Evolutionary conservation across 768 basidiomycete genomes (phyloP), one percentile per base, ranked within the genome.

Genomic region (Roridomyces roridus): DNA sequence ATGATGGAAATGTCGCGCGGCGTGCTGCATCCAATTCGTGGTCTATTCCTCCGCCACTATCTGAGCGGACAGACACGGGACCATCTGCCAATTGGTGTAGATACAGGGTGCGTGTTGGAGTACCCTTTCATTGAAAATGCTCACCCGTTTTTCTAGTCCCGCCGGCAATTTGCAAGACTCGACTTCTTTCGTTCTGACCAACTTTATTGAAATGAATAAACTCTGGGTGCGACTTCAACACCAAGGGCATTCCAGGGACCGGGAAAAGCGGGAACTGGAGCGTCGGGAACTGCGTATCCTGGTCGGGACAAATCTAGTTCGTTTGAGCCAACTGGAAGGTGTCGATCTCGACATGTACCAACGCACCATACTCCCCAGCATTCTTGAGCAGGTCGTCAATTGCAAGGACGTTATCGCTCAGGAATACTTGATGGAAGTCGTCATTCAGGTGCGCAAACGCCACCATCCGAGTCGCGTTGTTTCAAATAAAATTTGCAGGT

Each of bases 1-100:
- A 98, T 98, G 96, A 91, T 99, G 91, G 97, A 99, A 74, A 98
- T 98, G 97, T 94, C 94, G 31, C 81, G 95, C 18, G 97, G 97
- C 58, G 94, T 99, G 5, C 81, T 98, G 60, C 95, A 98, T 70
- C 96, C 97, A n/a, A 94, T 95, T 46, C 83, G 97, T 42, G 97
- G 97, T 17, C 77, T 99, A 29, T 99, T 99, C 75, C 79, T 99
- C 31, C 83, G 96, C 24, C 96, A 99, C 70, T 98, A 98, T 73
- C 86, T 98, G 29, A 94, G 92, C 57, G 96, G 97, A 14, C 96
- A 98, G 77, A 98, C 97, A 15, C 83, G 95, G 62, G 96, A 98
- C 68, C 87, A 96, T 69, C 75, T 99, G n/a, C 97, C 97, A 1
- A 72, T 96, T n/a, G 94, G 94, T 8, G 71, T 77, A 39, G 93